Evolutionary conservation across 371 early-diverging fungal genomes (phyloP).

Genomic region (Apophysomyces elegans): DNA sequence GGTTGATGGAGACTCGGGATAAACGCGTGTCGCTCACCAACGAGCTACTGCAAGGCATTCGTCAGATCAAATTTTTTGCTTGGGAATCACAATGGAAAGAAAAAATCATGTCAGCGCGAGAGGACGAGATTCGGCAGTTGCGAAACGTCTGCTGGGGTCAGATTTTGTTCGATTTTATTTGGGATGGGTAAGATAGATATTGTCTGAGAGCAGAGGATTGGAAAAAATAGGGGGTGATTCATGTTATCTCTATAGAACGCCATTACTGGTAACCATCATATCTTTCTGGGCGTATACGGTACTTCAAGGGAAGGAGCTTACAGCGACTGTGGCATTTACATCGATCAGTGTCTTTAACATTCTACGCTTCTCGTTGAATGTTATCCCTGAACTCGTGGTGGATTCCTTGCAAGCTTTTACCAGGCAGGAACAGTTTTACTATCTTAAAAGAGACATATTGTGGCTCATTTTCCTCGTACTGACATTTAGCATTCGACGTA

Average conservation of each 20-base stretch:
- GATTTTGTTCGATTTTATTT: conserved; percentile 33
- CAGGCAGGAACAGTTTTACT: conserved; percentile 11
- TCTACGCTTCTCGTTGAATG: conserved; percentile 57
- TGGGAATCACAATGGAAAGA: conserved; percentile 57
- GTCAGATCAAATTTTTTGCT: conserved; percentile 75
- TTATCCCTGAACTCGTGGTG: conserved; percentile 54
- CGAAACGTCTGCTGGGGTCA: conserved; percentile 34
- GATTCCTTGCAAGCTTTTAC: conserved; percentile 28
- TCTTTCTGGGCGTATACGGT: conserved; percentile 61
- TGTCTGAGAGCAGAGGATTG: not conserved
- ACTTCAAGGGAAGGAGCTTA: conserved; percentile 55
- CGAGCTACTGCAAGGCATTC: conserved; percentile 68
- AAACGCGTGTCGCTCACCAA: conserved; percentile 58
- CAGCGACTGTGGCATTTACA: conserved; percentile 65
- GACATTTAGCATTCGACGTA: conserved; percentile 44
- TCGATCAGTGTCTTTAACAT: conserved; percentile 58
- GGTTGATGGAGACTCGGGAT: conserved; percentile 58
- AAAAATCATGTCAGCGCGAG: conserved; percentile 52
- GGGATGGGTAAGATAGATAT: conserved; percentile 35
- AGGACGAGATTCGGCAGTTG: conserved; percentile 54
- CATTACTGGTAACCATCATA: conserved; percentile 54
- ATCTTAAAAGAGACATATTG: not conserved
- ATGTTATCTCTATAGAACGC: conserved; percentile 29
- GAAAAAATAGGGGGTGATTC: not conserved
- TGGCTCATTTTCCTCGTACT: not conserved